Conservation (phyloP, 1,284 basidiomycete species). For the Heterobasidion occidentale region DNA sequence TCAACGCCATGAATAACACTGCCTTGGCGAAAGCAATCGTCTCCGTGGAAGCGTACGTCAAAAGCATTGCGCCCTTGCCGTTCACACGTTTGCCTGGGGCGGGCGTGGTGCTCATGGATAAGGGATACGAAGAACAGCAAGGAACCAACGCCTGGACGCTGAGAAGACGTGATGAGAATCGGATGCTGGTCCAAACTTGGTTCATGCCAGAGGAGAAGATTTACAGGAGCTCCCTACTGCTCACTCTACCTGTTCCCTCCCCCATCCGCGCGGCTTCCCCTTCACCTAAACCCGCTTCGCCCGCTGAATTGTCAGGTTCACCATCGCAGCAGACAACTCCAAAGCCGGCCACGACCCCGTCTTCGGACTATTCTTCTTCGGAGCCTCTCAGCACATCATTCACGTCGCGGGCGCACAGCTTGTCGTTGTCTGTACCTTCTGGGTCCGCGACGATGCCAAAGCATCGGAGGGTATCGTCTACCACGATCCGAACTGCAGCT, state of each 20-base stretch:
- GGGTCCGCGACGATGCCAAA: slow-evolving; percentile 7
- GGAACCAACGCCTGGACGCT: slow-evolving; percentile 43
- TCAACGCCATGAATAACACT: slow-evolving; percentile 86
- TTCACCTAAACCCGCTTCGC: slow-evolving; percentile 8
- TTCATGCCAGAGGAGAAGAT: slow-evolving; percentile 41
- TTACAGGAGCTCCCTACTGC: slow-evolving; percentile 41
- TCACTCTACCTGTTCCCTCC: slow-evolving; percentile 17
- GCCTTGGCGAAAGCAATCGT: slow-evolving; percentile 64
- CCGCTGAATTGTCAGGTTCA: neutral
- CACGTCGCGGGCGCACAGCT: neutral
- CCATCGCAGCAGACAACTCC: slow-evolving; percentile 1
- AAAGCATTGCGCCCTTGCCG: slow-evolving; percentile 53
- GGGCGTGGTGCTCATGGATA: slow-evolving; percentile 47
- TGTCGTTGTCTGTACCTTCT: slow-evolving; percentile 7
- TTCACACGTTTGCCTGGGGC: slow-evolving; percentile 59
- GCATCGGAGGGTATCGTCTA: slow-evolving; percentile 13
- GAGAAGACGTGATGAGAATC: slow-evolving; percentile 46
- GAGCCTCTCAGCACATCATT: neutral
- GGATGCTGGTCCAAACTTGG: slow-evolving; percentile 41
- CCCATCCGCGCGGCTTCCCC: neutral
- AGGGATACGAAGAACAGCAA: slow-evolving; percentile 33
- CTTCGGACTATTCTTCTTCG: slow-evolving; percentile 1
- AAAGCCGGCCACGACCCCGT: neutral
- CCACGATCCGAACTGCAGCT: slow-evolving; percentile 19
- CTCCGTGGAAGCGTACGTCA: slow-evolving; percentile 65